Percentiles rank a stretch among this genome's conserved stretches.
These are phyloP conservation scores for Amphicarpaea edgeworthii DNA, from an alignment of 306 rosid genomes.

Conservation along the genomic window DNA sequence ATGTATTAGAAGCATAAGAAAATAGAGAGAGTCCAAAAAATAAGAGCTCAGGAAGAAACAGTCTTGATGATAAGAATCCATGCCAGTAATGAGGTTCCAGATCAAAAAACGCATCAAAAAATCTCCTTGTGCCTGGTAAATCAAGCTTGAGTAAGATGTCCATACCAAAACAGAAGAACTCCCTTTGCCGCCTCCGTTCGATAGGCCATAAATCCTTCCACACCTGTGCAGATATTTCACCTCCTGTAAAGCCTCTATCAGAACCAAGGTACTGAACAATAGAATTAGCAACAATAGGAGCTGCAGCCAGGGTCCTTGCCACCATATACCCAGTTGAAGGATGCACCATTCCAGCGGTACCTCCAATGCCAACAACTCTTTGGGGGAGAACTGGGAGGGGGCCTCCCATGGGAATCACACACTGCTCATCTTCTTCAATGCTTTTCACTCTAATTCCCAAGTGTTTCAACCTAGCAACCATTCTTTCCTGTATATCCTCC, in stretches of 20 bases:
- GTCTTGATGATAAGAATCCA: conserved; percentile 92
- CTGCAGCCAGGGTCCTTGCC: conserved; percentile 96
- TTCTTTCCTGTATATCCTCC: conserved; percentile 89
- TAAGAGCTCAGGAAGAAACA: conserved; percentile 85
- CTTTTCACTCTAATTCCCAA: conserved; percentile 89
- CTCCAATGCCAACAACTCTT: conserved; percentile 96
- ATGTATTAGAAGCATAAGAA: conserved; percentile 86
- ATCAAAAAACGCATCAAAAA: conserved; percentile 92
- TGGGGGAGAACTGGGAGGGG: conserved; percentile 95
- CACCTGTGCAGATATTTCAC: conserved; percentile 69
- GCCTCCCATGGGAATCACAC: conserved; percentile 99
- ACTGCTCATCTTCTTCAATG: conserved; percentile 96
- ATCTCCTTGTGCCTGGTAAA: conserved; percentile 81
- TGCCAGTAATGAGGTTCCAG: conserved; percentile 98
- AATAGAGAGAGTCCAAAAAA: conserved; percentile 88
- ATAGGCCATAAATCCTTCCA: conserved; percentile 98
- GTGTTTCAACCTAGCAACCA: conserved; percentile 89
- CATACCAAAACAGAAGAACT: conserved; percentile 99
- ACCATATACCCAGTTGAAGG: conserved; percentile 99
- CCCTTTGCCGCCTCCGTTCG: conserved; percentile 90
- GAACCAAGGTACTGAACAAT: conserved; percentile 82
- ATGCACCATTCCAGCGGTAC: conserved; percentile 99
- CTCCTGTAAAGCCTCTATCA: conserved; percentile 60
- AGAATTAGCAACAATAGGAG: conserved; percentile 86
- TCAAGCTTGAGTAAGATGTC: conserved; percentile 94